Conservation (phyloP, 140 eudicot genomes). For the Erigeron philadelphicus region DNA sequence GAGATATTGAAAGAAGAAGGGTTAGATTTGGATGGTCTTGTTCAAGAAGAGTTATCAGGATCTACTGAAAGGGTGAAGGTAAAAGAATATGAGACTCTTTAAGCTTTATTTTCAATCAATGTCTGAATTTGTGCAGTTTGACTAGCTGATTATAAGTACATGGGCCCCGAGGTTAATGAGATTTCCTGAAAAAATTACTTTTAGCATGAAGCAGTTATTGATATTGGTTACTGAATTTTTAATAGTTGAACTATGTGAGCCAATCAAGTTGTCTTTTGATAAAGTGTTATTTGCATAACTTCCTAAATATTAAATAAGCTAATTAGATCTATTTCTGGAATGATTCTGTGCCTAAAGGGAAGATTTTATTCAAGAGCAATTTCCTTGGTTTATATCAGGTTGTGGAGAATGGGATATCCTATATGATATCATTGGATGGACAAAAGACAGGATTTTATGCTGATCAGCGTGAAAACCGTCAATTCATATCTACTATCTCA, state of each 20-base stretch:
- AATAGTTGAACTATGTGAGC: no score
- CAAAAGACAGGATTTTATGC: constrained; percentile 98
- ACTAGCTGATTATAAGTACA: no score
- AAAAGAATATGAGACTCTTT: constrained; percentile 3
- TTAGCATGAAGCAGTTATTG: no score
- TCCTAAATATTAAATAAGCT: not conserved
- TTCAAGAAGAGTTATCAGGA: constrained; percentile 32
- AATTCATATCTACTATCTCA: constrained; percentile 57
- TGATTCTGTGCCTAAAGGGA: not conserved
- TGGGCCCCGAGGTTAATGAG: no score
- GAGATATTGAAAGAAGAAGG: constrained; percentile 97
- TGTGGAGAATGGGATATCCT: constrained; percentile 77
- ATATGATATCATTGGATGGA: constrained; percentile 82
- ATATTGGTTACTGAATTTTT: no score
- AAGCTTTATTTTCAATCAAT: not conserved
- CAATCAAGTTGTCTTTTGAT: no score
- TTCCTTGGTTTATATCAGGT: constrained; percentile 37
- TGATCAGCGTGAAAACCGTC: constrained; percentile 96
- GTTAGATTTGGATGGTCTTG: constrained; percentile 43
- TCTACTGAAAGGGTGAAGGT: constrained; percentile 61
- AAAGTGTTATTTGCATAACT: not conserved
- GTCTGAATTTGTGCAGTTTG: not conserved
- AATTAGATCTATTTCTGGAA: not conserved
- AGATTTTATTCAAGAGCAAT: not conserved
- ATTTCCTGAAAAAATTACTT: no score